Evolutionary conservation across 768 basidiomycete genomes (phyloP), one percentile per base, ranked within the genome.

Genomic region (Steccherinum ochraceum): DNA sequence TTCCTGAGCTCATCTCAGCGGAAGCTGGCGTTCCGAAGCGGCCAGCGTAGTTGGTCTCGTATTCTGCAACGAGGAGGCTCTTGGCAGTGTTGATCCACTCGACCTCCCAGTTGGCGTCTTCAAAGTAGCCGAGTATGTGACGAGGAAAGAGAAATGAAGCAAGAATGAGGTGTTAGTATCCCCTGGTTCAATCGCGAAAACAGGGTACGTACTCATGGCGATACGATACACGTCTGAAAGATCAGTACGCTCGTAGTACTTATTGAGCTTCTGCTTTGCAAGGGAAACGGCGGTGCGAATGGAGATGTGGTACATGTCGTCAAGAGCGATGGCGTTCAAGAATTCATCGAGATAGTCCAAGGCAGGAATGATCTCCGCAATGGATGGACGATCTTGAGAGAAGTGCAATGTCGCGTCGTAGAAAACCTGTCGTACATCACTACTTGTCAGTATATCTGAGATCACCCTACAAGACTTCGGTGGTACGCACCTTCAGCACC

Each of bases 341-440:
- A 49, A 24, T 27, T 61, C 35, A 46, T 73, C 57, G n/a, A 70
- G 62, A 24, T 60, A 45, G 44, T 73, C 68, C 69, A 71, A 70
- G 4, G 65, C 69, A 11, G 69, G 70, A n/a, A 73, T 72, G 3
- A 72, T 66, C 0, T 43, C 57, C 0, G 64, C 58, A 3, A 73
- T 53, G 51, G 50, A 62, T 0, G 66, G 63, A 0, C 52, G 63
- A 12, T 41, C 48, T 1, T 7, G 4, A 20, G 49, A 50, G 41
- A 50, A 50, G 42, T 40, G 44, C 18, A 5, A 19, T 3, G 49
- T 50, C 3, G 49, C 21, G 24, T 50, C 42, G 20, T 44, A 44
- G 26, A 50, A 50, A 5, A 50, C 44, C 49, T 50, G 42, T 3
- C 20, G 7, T 24, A 19, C 12, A 24, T 3, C 30, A 35, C 7